Evolutionary conservation across 228 moss, liverwort and hornwort genomes (phyloP), one percentile per base, ranked within the genome.

Genomic region (Sphagnum fallax): DNA sequence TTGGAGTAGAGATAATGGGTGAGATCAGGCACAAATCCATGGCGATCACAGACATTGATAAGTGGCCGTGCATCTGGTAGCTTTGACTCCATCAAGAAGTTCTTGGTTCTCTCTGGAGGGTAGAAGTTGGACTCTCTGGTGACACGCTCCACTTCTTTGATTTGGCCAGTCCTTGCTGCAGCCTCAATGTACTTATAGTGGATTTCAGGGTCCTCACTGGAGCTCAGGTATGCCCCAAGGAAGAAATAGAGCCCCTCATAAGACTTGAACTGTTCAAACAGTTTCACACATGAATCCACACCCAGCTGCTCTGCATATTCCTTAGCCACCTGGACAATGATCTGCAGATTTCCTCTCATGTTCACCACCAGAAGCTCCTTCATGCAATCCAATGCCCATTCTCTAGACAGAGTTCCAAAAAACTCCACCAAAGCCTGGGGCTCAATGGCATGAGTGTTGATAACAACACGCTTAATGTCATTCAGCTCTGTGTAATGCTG

Each of bases 141-240:
- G 15, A 85, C 81, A 70, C 92, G 86, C 76, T 96, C 95, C 18
- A 96, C 95, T 86, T 92, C 95, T 64, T 92, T 96, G 53, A 96
- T 91, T 83, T 96, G 96, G 10, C 91, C 91, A 4, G 92, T 96
- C 86, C 80, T 98, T 18, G 98, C 94, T 60, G 98, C 94, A 66
- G 98, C 98, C 72, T 98, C 98, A 61, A 98, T 92, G 66, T 98
- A 98, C 86, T 98, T 98, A 70, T 87, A 98, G 72, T 98, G 98
- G 71, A 98, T 94, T 75, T 94, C 98, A 52, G 98, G 98, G 60
- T 98, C 94, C 92, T 98, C 98, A 77, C 98, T 98, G 87, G 89
- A 78, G 79, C 89, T 96, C 70, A 96, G 69, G 61, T 87, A 86
- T 49, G 85, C 81, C 6, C 85, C 85, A 65, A 86, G 85, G 82